Conservation (phyloP, 306 rosid genomes). For the Gleditsia sinensis region DNA sequence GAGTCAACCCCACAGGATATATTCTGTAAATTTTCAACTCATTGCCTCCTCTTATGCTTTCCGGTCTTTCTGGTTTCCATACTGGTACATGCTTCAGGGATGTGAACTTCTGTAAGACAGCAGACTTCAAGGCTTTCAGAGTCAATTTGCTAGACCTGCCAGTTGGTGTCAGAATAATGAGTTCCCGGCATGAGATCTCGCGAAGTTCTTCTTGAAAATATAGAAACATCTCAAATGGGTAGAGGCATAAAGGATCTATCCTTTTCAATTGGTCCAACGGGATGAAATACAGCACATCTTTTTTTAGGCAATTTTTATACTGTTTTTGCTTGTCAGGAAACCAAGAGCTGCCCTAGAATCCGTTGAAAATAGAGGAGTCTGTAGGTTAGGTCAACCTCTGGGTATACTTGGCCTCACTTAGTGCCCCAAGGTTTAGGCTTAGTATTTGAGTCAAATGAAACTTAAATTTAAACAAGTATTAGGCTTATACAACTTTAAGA, state of each 20-base stretch:
- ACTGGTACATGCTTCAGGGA: slow-evolving; percentile 73
- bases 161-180: slow-evolving; percentile 31
- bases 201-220: slow-evolving; percentile 11
- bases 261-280: background rate
- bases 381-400: too few relatives aligned
- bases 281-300: background rate
- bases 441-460: too few relatives aligned
- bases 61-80: slow-evolving; percentile 93
- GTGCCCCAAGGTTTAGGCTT: too few relatives aligned
- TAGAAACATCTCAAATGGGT: slow-evolving; percentile 11
- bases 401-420: too few relatives aligned
- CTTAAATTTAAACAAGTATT: too few relatives aligned
- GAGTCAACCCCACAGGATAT: slow-evolving; percentile 86
- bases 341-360: background rate
- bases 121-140: slow-evolving; percentile 61
- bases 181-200: slow-evolving; percentile 20
- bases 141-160: slow-evolving; percentile 82
- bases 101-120: slow-evolving; percentile 65
- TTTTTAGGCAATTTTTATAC: background rate
- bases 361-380: too few relatives aligned
- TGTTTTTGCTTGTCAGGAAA: background rate
- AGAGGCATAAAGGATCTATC: background rate
- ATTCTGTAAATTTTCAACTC: slow-evolving; percentile 65
- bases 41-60: slow-evolving; percentile 71
- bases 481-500: too few relatives aligned